Evolutionary conservation across 345 rosid genomes (phyloP).

Genomic region (Murraya koenigii): DNA sequence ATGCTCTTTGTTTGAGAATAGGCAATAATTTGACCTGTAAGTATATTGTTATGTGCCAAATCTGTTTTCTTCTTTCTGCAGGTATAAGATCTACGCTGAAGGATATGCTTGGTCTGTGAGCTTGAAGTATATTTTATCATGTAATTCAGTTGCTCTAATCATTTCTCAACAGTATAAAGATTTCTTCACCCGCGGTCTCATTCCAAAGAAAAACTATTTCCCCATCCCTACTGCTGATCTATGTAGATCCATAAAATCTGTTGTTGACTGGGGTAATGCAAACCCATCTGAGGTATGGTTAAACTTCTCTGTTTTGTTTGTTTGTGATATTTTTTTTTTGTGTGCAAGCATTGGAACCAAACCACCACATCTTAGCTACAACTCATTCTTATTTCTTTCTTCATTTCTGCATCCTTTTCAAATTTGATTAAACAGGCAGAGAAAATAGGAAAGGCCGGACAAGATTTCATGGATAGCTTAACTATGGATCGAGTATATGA

Average conservation of each 20-base stretch:
- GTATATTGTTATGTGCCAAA: not conserved
- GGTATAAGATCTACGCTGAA: conserved; percentile 95
- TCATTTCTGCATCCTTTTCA: not conserved
- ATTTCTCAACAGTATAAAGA: conserved; percentile 83
- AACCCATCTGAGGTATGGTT: conserved; percentile 55
- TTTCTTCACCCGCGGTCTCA: conserved; percentile 82
- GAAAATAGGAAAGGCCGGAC: conserved; percentile 72
- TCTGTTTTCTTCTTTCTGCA: conserved; percentile 22
- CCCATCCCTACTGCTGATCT: conserved; percentile 63
- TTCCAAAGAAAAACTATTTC: conserved; percentile 74
- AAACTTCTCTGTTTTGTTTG: not conserved
- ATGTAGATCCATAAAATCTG: conserved; percentile 66
- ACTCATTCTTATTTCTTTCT: not conserved
- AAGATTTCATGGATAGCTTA: conserved; percentile 63
- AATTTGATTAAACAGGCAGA: conserved; percentile 51
- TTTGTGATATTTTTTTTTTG: not conserved
- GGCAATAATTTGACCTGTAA: not conserved
- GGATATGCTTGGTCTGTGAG: conserved; percentile 98
- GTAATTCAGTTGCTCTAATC: conserved; percentile 75
- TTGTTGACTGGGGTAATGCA: conserved; percentile 86
- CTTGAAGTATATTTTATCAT: conserved; percentile 82
- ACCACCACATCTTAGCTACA: not conserved
- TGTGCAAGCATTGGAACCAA: not conserved
- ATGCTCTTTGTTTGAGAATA: not conserved
- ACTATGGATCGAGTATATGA: conserved; percentile 72